Conservation (phyloP, 441 rosid genomes). For the Pelargonium fulgidum region DNA sequence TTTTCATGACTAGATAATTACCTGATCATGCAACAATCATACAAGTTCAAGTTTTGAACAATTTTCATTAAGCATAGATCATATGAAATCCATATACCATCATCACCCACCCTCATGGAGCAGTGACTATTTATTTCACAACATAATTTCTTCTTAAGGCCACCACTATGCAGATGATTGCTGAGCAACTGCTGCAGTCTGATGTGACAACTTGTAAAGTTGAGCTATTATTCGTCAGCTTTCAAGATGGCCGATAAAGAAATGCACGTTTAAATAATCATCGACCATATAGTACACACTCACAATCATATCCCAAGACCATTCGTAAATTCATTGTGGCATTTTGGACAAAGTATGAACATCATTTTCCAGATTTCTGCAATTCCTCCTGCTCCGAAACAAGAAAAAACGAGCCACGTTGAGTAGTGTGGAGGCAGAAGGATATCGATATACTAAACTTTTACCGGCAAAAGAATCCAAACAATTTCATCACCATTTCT, state of each 20-base stretch:
- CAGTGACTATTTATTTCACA: not conserved
- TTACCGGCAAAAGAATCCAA: not conserved
- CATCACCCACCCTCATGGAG: not conserved
- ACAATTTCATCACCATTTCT: slow-evolving; percentile 8
- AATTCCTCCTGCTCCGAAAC: slow-evolving; percentile 14
- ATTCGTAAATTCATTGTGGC: not conserved
- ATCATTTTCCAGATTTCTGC: slow-evolving; percentile 15
- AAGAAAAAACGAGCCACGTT: slow-evolving; percentile 12
- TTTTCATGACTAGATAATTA: not conserved
- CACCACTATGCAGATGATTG: not conserved
- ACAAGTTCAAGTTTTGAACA: not conserved
- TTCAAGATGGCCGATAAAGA: not conserved
- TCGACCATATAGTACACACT: not conserved
- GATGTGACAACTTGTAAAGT: not conserved
- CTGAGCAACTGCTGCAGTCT: not conserved
- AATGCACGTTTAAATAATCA: not conserved
- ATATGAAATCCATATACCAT: not conserved
- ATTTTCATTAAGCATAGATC: not conserved
- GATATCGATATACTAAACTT: slow-evolving; percentile 4
- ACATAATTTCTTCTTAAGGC: not conserved
- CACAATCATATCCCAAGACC: slow-evolving; percentile 2
- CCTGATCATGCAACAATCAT: not conserved
- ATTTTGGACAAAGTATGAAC: slow-evolving; percentile 4
- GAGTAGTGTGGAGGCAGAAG: slow-evolving; percentile 10
- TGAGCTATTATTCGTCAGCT: not conserved